phyloP scores from a whole-genome alignment of 1,284 basidiomycete genomes.

The Boletus hoseneyae region DNA sequence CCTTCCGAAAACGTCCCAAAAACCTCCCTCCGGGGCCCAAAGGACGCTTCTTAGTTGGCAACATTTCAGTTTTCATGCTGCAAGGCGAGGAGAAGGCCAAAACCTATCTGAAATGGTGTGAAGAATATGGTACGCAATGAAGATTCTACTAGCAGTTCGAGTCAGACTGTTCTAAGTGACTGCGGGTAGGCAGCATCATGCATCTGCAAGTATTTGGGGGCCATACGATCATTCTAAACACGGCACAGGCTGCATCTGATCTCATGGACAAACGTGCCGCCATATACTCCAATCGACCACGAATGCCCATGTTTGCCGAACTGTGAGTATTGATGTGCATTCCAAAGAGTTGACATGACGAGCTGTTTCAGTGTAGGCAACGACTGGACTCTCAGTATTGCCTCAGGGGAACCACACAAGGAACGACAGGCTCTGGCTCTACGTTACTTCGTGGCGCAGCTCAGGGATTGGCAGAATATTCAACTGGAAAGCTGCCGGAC shows the following conservation, averaged over 20 bases:
- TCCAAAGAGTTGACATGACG: not conserved
- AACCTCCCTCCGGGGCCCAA: constrained; percentile 13
- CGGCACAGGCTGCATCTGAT: constrained; percentile 6
- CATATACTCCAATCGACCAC: constrained; percentile 15
- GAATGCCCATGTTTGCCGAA: constrained; percentile 12
- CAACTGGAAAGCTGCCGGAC: constrained; percentile 7
- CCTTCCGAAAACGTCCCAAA: not conserved
- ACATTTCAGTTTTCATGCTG: not conserved
- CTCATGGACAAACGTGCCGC: constrained; percentile 17
- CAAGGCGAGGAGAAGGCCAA: not conserved
- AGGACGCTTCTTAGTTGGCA: constrained; percentile 8
- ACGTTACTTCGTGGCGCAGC: constrained; percentile 12
- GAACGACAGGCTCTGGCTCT: constrained; percentile 8
- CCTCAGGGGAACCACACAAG: constrained; percentile 11
- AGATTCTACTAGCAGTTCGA: not conserved
- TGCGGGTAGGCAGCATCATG: constrained; percentile 3
- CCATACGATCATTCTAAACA: constrained; percentile 11
- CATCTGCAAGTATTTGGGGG: constrained; percentile 2
- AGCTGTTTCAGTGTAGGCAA: constrained; percentile 4
- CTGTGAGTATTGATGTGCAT: constrained; percentile 3
- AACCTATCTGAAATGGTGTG: constrained; percentile 6
- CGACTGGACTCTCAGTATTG: constrained; percentile 5
- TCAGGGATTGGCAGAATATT: constrained; percentile 15
- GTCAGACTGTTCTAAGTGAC: not conserved
- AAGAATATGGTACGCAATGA: constrained; percentile 6